A percentile compares a stretch with the other conserved stretches of the same genome.
These are phyloP conservation scores for Coemansia sp. DNA, from an alignment of 192 early-diverging fungal genomes.

Conservation along the genomic window DNA sequence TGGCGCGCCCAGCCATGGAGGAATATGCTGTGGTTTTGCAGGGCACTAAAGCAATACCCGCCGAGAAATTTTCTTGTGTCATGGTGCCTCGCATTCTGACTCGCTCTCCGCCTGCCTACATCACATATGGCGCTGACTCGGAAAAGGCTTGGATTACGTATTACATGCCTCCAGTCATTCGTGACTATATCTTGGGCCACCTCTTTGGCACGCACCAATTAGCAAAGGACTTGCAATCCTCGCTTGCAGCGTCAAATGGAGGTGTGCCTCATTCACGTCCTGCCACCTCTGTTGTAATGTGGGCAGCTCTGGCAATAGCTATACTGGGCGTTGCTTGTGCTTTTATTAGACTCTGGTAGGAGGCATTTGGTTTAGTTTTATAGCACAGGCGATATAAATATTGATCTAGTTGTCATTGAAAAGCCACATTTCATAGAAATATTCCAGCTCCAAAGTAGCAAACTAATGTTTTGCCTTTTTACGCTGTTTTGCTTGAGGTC, in stretches of 20 bases:
- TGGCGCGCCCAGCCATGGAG: conserved; percentile 48
- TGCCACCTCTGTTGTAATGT: neutral
- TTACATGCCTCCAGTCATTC: conserved; percentile 55
- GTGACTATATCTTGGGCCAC: conserved; percentile 49
- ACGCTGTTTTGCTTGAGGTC: conserved; percentile 58
- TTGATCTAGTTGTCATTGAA: no score
- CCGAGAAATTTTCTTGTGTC: conserved; percentile 60
- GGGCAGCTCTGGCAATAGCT: neutral
- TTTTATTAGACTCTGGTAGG: neutral
- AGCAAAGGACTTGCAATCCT: conserved; percentile 6
- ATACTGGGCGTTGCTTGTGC: neutral
- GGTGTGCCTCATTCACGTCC: neutral
- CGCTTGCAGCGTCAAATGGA: no score
- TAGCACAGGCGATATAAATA: no score
- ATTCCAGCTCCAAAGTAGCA: no score
- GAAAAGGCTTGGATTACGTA: conserved; percentile 42
- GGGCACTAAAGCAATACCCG: conserved; percentile 52
- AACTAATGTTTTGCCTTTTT: no score
- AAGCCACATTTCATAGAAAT: no score
- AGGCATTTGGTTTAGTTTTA: no score
- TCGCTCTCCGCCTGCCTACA: conserved; percentile 51
- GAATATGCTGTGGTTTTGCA: conserved; percentile 57
- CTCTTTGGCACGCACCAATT: conserved; percentile 49
- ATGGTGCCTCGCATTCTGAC: conserved; percentile 57
- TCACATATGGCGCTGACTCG: conserved; percentile 61